Evolutionary conservation across 163 green algal species (phyloP).

Genomic region (Scenedesmus sp.): DNA sequence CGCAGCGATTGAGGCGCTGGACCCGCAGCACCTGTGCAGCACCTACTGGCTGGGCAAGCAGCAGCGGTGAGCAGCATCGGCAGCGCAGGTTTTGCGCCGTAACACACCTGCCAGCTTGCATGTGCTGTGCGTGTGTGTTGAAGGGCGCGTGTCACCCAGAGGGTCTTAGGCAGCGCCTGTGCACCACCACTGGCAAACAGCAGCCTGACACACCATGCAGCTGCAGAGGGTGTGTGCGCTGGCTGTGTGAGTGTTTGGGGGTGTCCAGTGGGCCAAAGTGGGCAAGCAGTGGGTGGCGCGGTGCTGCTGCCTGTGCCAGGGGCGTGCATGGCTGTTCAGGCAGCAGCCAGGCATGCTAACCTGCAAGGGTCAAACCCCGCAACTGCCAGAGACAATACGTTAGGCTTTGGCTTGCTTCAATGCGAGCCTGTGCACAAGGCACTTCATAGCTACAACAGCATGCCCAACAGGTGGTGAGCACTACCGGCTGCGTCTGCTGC

Average conservation of each 20-base stretch:
- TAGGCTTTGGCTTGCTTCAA: too few species aligned
- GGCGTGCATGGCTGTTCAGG: too few species aligned
- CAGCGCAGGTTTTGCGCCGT: not conserved
- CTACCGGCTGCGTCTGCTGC: not conserved
- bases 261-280: too few species aligned
- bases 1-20: constrained; percentile 84
- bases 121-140: not conserved
- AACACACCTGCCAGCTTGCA: not conserved
- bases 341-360: too few species aligned
- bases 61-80: constrained; percentile 55
- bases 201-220: not conserved
- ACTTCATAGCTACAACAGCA: too few species aligned
- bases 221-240: not conserved
- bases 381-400: too few species aligned
- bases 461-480: too few species aligned
- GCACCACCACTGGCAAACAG: not conserved
- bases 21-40: constrained; percentile 76
- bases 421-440: too few species aligned
- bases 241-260: too few species aligned
- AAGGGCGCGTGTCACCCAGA: not conserved
- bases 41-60: constrained; percentile 88
- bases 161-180: not conserved
- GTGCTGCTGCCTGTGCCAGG: too few species aligned
- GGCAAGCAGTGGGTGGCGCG: too few species aligned
- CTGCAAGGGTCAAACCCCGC: too few species aligned